These are phyloP conservation scores for Populus pruinosa DNA, from an alignment of 345 rosid genomes.

Conservation along the genomic window DNA sequence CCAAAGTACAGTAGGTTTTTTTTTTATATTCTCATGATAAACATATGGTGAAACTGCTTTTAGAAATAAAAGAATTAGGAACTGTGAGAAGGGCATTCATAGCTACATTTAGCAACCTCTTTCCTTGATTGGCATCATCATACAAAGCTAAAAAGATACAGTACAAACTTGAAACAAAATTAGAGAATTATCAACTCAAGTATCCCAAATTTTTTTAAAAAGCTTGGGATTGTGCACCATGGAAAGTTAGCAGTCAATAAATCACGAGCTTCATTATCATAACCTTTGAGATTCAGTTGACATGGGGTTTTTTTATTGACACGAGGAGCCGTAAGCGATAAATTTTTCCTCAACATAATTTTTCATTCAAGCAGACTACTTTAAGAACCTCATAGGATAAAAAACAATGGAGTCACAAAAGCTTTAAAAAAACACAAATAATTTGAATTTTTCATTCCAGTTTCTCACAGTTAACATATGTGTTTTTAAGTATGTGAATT, in stretches of 20 bases:
- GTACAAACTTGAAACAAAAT: slow-evolving; percentile 58
- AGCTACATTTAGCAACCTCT: slow-evolving; percentile 50
- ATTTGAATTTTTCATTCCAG: background rate
- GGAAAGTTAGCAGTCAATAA: background rate
- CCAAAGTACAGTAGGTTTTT: slow-evolving; percentile 60
- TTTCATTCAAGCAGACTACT: background rate
- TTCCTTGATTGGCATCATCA: slow-evolving; percentile 56
- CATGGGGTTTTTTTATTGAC: too few relatives aligned
- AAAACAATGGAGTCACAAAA: background rate
- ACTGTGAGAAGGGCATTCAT: slow-evolving; percentile 38
- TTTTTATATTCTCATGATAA: slow-evolving; percentile 39
- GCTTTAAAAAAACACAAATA: background rate
- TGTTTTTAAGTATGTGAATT: background rate
- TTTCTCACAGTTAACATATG: background rate
- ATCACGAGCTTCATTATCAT: background rate
- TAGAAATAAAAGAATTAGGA: slow-evolving; percentile 29
- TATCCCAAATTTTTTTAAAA: background rate
- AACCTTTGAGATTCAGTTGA: too few relatives aligned
- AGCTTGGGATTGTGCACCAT: background rate
- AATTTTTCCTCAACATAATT: background rate
- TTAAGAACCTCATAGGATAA: background rate
- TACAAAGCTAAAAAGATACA: slow-evolving; percentile 72
- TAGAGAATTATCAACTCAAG: background rate
- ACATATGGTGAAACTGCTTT: slow-evolving; percentile 20
- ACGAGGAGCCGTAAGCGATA: too few relatives aligned